Evolutionary conservation across 2,329 filamentous ascomycete species (phyloP).

Genomic region (Tympanopsis confertula): DNA sequence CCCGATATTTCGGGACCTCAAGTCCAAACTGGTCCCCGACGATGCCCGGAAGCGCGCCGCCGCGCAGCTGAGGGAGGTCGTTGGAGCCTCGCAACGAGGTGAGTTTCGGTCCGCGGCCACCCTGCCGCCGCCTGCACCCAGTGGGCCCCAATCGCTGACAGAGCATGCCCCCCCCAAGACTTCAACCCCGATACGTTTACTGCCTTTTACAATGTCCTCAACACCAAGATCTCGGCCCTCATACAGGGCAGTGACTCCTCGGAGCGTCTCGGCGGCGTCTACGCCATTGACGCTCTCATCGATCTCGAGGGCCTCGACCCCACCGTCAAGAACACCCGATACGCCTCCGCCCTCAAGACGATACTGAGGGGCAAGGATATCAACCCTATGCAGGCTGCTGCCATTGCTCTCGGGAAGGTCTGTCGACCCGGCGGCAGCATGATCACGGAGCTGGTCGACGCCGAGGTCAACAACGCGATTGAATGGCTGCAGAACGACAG

Average conservation of each 20-base stretch:
- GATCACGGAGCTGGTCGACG: constrained; percentile 90
- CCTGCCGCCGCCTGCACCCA: not conserved
- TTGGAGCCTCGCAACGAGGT: constrained; percentile 18
- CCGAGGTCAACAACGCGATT: constrained; percentile 87
- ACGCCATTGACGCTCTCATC: constrained; percentile 83
- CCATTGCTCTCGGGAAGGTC: constrained; percentile 77
- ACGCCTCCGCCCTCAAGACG: constrained; percentile 78
- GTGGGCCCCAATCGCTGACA: not conserved
- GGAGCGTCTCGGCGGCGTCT: constrained; percentile 82
- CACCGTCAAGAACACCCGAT: constrained; percentile 85
- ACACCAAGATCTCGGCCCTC: constrained; percentile 45
- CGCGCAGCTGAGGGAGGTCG: constrained; percentile 15
- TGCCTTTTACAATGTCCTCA: constrained; percentile 41
- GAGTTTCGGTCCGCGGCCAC: not conserved
- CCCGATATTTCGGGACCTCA: constrained; percentile 1
- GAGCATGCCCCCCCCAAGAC: constrained; percentile 34
- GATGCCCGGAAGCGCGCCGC: constrained; percentile 17
- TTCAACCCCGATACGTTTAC: constrained; percentile 69
- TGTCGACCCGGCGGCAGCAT: constrained; percentile 86
- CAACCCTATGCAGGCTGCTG: constrained; percentile 79
- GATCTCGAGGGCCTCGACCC: constrained; percentile 94
- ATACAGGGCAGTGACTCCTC: constrained; percentile 75
- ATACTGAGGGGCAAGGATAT: constrained; percentile 86
- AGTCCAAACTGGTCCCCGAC: constrained; percentile 9
- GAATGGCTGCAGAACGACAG: constrained; percentile 95